Percentiles rank a stretch among this genome's conserved stretches.
phyloP scores from a whole-genome alignment of 1,139 yeast genomes.

The Taiozyma sp. region DNA sequence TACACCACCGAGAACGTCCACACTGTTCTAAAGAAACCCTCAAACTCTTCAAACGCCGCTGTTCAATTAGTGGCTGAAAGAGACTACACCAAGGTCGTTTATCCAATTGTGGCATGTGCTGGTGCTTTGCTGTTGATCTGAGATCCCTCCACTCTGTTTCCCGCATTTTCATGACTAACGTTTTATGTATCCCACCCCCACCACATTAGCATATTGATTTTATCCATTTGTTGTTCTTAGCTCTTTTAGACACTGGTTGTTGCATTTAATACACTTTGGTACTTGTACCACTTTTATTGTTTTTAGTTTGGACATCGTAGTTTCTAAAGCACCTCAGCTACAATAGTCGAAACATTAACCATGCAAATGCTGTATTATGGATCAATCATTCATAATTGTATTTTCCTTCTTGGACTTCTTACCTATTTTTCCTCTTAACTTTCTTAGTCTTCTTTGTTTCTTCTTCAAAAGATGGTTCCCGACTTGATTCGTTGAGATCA shows the following conservation, averaged over 20 bases:
- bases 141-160: neutral
- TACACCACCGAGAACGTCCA: neutral
- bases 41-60: constrained; percentile 6
- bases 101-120: constrained; percentile 6
- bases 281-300: neutral
- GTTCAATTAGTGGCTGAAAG: neutral
- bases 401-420: constrained; percentile 6
- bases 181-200: neutral
- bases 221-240: neutral
- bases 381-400: neutral
- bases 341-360: neutral
- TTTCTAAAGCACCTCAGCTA: neutral
- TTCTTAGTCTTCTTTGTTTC: constrained; percentile 11
- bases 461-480: neutral
- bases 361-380: neutral
- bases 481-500: neutral
- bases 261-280: neutral
- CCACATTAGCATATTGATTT: neutral
- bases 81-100: neutral
- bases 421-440: constrained; percentile 9
- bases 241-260: neutral
- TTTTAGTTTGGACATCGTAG: neutral
- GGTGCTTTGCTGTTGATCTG: constrained; percentile 3
- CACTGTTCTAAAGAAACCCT: neutral
- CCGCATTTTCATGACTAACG: neutral